Base-by-base conservation (phyloP, 352 stramenopile species). In the Elongisporangium anandrum region DNA sequence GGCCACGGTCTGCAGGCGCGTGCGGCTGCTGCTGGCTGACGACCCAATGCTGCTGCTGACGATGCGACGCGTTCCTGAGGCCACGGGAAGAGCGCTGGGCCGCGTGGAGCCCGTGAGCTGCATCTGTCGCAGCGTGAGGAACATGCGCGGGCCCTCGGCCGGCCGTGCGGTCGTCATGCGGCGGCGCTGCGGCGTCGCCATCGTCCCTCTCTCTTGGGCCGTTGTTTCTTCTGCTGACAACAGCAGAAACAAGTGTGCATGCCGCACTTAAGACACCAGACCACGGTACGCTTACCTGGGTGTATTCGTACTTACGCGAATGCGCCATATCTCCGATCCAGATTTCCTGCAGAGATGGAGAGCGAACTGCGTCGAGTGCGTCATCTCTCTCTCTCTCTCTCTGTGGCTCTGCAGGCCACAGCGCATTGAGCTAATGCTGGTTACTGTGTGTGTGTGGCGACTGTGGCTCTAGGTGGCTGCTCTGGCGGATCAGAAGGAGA, bases 401-500 rank as follows among this genome's bases (percentile, higher is more conserved):
- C 34, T 45, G 34, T 45, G 34, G 34, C 34, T 45, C 0, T 12
- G n/a, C n/a, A n/a, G n/a, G n/a, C n/a, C n/a, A 45, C 6, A 39
- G 8, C 29, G 29, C 5, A 2, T 13, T 16, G 34, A 8, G 2
- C 29, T 50, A 4, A 21, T 50, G 29, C 16, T 20, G 26, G 5
- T 20, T 56, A 12, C 26, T 51, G 50, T 47, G 19, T 52, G 1
- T 56, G 23, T 54, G 26, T 57, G 9, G n/a, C n/a, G n/a, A n/a
- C 20, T 5, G 51, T 16, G 34, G 19, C 3, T 58, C 16, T 61
- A 94, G 85, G 90, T 92, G 52, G 72, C 73, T 24, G 72, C 68
- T 47, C 72, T 92, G 20, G 60, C 70, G 38, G 81, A 94, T 56
- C 81, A 92, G 53, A 92, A 92, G 64, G 79, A 90, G 54, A 92